Base-by-base conservation (phyloP, 108 stramenopile genomes). In the Parmales sp. region DNA sequence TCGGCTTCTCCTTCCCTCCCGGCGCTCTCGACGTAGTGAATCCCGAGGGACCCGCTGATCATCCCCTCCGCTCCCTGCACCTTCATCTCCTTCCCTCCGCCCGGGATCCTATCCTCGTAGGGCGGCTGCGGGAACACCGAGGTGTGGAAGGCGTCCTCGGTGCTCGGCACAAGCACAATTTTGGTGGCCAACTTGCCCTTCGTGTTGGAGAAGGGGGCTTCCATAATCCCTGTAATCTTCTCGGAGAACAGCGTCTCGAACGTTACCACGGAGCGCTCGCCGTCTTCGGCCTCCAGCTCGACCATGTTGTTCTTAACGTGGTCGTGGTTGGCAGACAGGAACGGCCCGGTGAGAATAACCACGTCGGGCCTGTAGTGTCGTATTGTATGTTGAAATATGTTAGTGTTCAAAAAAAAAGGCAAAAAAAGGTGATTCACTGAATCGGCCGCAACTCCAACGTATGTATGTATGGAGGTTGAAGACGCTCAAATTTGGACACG, bases 291-390 rank as follows among this genome's bases (percentile, higher is more conserved):
- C 38, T 77, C 77, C 8, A 81, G 43, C 38, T 71, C 60, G 6
- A 77, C 37, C 1, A 39, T 72, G 0, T 77, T 72, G 3, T 78
- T 41, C 23, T 74, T 20, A 19, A 84, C 70, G 37, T 75, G 44
- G 28, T 88, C 80, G 45, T 96, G 94, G 63, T 83, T 49, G 16
- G 79, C 70, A 74, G 95, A 93, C 7, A 98, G 93, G 79, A 98
- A 98, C 20, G 98, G 98, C 2, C 98, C 98, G 34, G 77, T 81
- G 51, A 98, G 76, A 20, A 98, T 76, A 50, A 95, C 86, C 36
- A 95, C 92, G 77, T 97, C 94, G 0, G 98, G 98, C 45, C 71
- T n/a, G n/a, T n/a, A n/a, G n/a, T n/a, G n/a, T n/a, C n/a, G n/a
- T n/a, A n/a, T n/a, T n/a, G n/a, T n/a, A n/a, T n/a, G n/a, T n/a